Evolutionary conservation across 257 asterid genomes (phyloP).

Genomic region (Echites panduratus): DNA sequence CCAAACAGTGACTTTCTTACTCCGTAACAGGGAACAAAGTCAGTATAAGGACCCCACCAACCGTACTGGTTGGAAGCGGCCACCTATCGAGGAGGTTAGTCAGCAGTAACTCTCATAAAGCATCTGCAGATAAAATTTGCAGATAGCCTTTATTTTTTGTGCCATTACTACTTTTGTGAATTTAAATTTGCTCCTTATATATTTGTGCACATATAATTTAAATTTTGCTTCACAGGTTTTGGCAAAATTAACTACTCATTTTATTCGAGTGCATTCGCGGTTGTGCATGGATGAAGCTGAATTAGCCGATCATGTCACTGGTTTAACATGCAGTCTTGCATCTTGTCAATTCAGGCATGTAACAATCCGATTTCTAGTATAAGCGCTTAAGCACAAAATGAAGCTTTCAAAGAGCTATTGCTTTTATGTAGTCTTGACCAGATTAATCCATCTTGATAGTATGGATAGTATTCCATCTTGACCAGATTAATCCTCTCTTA

Average conservation of each 20-base stretch:
- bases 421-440: neutral
- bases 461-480: neutral
- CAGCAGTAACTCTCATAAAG: neutral
- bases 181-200: neutral
- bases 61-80: slow-evolving; percentile 64
- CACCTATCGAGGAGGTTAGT: slow-evolving; percentile 84
- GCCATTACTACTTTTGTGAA: neutral
- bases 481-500: neutral
- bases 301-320: slow-evolving; percentile 90
- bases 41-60: slow-evolving; percentile 69
- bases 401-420: neutral
- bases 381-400: neutral
- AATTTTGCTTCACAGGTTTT: slow-evolving; percentile 42
- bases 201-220: neutral
- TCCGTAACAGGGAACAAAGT: slow-evolving; percentile 67
- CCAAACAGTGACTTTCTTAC: neutral
- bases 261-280: slow-evolving; percentile 66
- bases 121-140: neutral
- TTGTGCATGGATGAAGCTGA: slow-evolving; percentile 90
- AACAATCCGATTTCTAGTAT: slow-evolving; percentile 8
- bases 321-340: slow-evolving; percentile 87
- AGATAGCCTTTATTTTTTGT: neutral
- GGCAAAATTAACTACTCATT: slow-evolving; percentile 63
- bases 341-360: slow-evolving; percentile 80
- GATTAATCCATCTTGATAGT: neutral